Evolutionary conservation across 768 basidiomycete genomes (phyloP), one percentile per base, ranked within the genome.

Genomic region (Mrakia gelida): DNA sequence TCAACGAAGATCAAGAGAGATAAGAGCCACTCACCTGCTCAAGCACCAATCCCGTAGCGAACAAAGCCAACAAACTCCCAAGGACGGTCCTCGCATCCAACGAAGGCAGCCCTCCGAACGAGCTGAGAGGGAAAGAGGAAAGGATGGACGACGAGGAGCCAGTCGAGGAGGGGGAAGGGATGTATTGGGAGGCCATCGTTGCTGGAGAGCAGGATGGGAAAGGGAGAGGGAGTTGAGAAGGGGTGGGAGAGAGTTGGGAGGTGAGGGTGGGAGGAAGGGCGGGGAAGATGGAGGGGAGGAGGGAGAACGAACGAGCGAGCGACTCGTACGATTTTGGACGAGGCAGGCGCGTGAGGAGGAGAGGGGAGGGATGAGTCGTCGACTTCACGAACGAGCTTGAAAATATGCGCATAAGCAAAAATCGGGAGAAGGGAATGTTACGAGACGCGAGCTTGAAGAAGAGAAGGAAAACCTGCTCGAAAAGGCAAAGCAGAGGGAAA

Each of bases 1-100:
- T 38, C 38, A 8, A 8, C 32, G 16, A 30, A 62, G 61, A n/a
- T 26, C 13, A 30, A n/a, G 61, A 62, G 21, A n/a, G 59, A 41
- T 32, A 34, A 68, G 67, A 68, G 5, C 34, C 3, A 43, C 68
- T 72, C 49, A 72, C 71, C 52, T 72, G 71, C 52, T 72, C 71
- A 23, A 72, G 52, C 45, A 72, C 71, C 30, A 75, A 28, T 6
- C 21, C 38, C 34, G 73, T 62, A 11, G 52, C 73, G 43, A 75
- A 28, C 26, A 63, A 9, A 26, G 38, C 62, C 13, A 75, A 32
- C 18, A 63, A 6, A 26, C 23, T n/a, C 1, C 59, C 56, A 3
- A 75, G 16, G 18, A 75, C 11, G 23, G 73, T 75, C 61, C 73
- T 62, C n/a, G 11, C 45, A 34, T 38, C 45, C 26, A 75, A 34